phyloP scores from a whole-genome alignment of 2,329 filamentous ascomycete genomes.

The Juglanconis juglandina region DNA sequence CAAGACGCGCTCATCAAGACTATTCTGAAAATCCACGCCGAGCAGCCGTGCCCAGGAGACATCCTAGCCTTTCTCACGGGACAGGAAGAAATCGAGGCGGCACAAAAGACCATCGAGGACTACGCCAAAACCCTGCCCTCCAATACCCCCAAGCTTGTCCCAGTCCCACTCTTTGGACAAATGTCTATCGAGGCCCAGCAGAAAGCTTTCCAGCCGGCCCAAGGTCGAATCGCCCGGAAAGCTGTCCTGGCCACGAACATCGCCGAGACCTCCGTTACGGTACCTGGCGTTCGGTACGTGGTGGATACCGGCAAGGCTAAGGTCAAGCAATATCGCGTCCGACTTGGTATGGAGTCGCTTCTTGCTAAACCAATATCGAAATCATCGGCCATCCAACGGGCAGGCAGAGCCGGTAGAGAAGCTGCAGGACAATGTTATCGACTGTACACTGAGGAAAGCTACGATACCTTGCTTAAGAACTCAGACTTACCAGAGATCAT shows the following conservation, averaged over 20 bases:
- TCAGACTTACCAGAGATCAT: slow-evolving; percentile 85
- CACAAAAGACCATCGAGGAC: slow-evolving; percentile 78
- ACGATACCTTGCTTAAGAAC: slow-evolving; percentile 61
- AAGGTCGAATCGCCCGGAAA: slow-evolving; percentile 72
- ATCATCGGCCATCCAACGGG: slow-evolving; percentile 86
- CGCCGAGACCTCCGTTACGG: slow-evolving; percentile 96
- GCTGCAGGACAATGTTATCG: slow-evolving; percentile 85
- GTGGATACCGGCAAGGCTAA: slow-evolving; percentile 93
- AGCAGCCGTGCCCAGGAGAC: slow-evolving; percentile 89
- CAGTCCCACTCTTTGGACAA: slow-evolving; percentile 84
- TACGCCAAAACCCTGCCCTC: slow-evolving; percentile 69
- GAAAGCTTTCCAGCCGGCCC: slow-evolving; percentile 74
- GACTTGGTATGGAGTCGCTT: slow-evolving; percentile 84
- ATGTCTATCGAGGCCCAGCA: slow-evolving; percentile 84
- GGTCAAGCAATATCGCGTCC: slow-evolving; percentile 82
- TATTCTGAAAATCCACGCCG: slow-evolving; percentile 81
- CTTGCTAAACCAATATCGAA: slow-evolving; percentile 88
- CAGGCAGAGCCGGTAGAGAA: slow-evolving; percentile 90
- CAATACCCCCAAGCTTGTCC: slow-evolving; percentile 67
- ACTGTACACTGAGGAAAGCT: slow-evolving; percentile 79
- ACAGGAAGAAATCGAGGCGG: slow-evolving; percentile 84
- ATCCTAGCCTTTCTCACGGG: slow-evolving; percentile 89
- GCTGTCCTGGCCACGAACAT: slow-evolving; percentile 94
- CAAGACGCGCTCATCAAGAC: slow-evolving; percentile 76
- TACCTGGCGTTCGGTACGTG: slow-evolving; percentile 87